Base-by-base conservation (phyloP, 805 yeast genomes). In the Yarrowia sp. region DNA sequence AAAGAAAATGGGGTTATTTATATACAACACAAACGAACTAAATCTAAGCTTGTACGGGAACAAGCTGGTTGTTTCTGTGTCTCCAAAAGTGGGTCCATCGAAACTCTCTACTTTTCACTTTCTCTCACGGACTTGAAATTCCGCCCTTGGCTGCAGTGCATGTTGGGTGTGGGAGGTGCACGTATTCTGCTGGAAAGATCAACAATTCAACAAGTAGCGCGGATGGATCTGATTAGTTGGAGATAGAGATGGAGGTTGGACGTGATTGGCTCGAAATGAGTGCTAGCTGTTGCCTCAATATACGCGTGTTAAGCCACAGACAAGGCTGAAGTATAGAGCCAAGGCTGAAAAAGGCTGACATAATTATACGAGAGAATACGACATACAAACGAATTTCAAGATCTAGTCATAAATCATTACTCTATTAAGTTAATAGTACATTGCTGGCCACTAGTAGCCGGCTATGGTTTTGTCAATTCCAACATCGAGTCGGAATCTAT, bases 321-420 rank as follows among this genome's bases (percentile, higher is more conserved):
- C 32, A 5, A 5, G 32, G 32, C 32, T 26, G 32, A 26, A 26
- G 32, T 26, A 26, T 26, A 26, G 32, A 26, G 32, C 4, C 32
- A 26, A 26, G 32, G 32, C 32, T 19, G 19, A 26, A 5, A 5
- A 5, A 5, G 32, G 32, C 32, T 26, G 32, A 26, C 32, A 26
- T 3, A 26, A 26, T 26, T 26, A 26, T 26, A 26, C 32, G 32
- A 26, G 32, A 26, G 3, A 26, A 26, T 26, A 26, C 32, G 49
- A n/a, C n/a, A 45, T 22, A 45, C 26, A 19, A 10, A n/a, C 48
- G 8, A 8, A 8, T 15, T 19, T 7, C 22, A 46, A 59, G 50
- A 59, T 59, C 50, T 59, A 59, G 65, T 59, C 65, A 59, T 59
- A 59, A 59, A 59, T 59, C 65, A 59, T 59, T 59, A 59, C 65